phyloP scores from a whole-genome alignment of 176 grass and related monocot genomes.

The Bothriochloa decipiens region DNA sequence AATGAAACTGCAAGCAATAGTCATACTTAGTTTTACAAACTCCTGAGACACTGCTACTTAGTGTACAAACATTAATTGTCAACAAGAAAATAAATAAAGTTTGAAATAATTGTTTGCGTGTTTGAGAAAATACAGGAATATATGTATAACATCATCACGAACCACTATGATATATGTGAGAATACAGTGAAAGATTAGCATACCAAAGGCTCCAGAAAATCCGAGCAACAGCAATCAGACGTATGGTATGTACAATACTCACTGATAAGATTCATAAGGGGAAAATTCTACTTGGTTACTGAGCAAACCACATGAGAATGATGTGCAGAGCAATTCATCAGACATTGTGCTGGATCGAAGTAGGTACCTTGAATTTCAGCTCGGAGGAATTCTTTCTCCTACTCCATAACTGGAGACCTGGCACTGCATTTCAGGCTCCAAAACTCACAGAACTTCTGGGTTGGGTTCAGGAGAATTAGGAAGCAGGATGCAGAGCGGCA shows the following conservation, averaged over 20 bases:
- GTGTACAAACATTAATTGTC: background rate
- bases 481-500: background rate
- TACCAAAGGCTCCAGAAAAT: background rate
- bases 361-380: background rate
- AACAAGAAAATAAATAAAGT: background rate
- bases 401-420: background rate
- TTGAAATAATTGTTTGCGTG: background rate
- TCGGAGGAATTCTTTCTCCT: background rate
- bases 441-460: background rate
- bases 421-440: background rate
- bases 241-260: background rate
- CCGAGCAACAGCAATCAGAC: background rate
- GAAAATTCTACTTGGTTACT: background rate
- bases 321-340: background rate
- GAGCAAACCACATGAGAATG: background rate
- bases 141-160: background rate
- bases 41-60: background rate
- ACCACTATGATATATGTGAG: background rate
- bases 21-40: background rate
- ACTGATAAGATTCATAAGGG: background rate
- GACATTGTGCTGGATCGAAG: background rate
- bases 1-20: background rate
- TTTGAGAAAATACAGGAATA: background rate
- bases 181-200: background rate
- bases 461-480: background rate